Conservation (phyloP, 345 rosid genomes). For the Euphorbia pulcherrima region DNA sequence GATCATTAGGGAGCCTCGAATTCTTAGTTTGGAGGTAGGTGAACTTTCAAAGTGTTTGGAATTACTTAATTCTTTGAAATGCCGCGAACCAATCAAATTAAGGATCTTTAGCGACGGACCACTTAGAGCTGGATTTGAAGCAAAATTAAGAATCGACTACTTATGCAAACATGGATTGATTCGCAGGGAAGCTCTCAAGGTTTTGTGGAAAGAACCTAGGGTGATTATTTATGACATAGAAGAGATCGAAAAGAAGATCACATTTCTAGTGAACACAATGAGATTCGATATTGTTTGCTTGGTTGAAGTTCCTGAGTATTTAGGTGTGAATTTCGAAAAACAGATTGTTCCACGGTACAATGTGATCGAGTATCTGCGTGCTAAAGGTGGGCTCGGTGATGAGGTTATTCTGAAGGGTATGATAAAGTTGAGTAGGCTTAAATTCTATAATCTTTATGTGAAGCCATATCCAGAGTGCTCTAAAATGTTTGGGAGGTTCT, state of each 20-base stretch:
- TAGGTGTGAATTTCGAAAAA: slow-evolving; percentile 73
- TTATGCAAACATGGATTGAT: slow-evolving; percentile 66
- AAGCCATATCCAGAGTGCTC: slow-evolving; percentile 89
- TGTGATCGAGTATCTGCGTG: slow-evolving; percentile 60
- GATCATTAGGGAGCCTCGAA: slow-evolving; percentile 54
- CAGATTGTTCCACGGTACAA: slow-evolving; percentile 67
- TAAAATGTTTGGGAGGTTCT: slow-evolving; percentile 58
- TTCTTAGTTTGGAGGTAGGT: slow-evolving; percentile 70
- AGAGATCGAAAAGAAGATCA: slow-evolving; percentile 69
- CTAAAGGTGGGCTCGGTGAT: slow-evolving; percentile 59
- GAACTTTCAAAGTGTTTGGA: slow-evolving; percentile 66
- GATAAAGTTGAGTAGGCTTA: slow-evolving; percentile 63
- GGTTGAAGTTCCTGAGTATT: slow-evolving; percentile 71
- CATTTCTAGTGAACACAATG: slow-evolving; percentile 52
- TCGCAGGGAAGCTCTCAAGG: slow-evolving; percentile 67
- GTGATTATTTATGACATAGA: slow-evolving; percentile 50
- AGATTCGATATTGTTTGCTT: slow-evolving; percentile 41
- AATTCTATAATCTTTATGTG: slow-evolving; percentile 70
- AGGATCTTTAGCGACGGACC: slow-evolving; percentile 47
- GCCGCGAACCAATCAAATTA: slow-evolving; percentile 50
- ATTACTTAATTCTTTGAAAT: slow-evolving; percentile 50
- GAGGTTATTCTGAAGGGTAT: slow-evolving; percentile 61
- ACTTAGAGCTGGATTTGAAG: slow-evolving; percentile 67
- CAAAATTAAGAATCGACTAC: slow-evolving; percentile 72
- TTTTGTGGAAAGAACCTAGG: slow-evolving; percentile 81